Base-by-base conservation (phyloP, 352 stramenopile species). In the Aphanomyces stellatus region DNA sequence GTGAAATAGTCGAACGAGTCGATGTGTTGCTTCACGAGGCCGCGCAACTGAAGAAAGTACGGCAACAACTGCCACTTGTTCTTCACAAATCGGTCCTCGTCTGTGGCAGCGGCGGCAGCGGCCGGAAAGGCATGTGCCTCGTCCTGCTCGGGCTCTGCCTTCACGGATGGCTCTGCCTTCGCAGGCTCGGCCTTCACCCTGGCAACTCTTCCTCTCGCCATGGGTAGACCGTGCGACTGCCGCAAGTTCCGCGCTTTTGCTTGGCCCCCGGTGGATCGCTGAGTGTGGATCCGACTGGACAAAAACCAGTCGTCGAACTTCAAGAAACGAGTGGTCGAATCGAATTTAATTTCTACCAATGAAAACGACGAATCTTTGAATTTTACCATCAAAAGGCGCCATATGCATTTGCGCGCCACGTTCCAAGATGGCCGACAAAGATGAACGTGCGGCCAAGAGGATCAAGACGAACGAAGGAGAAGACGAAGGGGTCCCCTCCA, bases 1-100 rank as follows among this genome's bases (percentile, higher is more conserved):
- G 98, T 96, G 72, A 99, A 99, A 85, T 99, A 97, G 88, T 99
- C 87, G 80, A 98, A 99, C 59, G 96, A 99, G 82, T 99, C 96
- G 76, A 99, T 99, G 78, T 99, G 97, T 76, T 99, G 97, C 76
- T 96, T 96, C 31, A 97, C 89, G 57, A 97, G 80, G 0, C 90
- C 90, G 34, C 89, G 88, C 35, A 94, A 76, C 69, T 96, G 87
- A 55, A 99, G 80, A 71, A 99, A 99, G 75, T 99, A 96, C 17
- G 97, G 97, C 62, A 99, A 80, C 49, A 99, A 80, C 72, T 97
- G 95, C 97, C 97, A 99, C 74, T 99, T 99, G 72, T 99, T 88
- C 63, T 96, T 71, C 13, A 96, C 86, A 65, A 78, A 76, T 53
- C 67, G 72, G 40, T 96, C 81, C 35, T 87, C 83, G 59, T 91